Conservation (phyloP, 106 monocot genomes). For the Dendrobium nobile region DNA sequence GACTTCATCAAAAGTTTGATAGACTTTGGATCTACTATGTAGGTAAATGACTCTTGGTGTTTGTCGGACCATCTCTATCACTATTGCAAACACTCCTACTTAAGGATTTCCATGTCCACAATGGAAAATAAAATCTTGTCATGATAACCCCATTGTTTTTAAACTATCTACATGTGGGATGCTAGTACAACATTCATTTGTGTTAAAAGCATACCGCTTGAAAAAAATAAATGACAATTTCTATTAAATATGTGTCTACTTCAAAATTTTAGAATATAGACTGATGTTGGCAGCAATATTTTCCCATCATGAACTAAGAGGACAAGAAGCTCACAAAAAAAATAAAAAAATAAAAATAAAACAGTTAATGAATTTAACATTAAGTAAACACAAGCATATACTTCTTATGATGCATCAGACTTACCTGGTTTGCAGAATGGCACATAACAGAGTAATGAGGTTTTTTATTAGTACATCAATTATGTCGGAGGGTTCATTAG, state of each 20-base stretch:
- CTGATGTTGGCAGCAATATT: background rate
- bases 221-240: background rate
- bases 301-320: background rate
- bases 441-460: slow-evolving; percentile 80
- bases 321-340: background rate
- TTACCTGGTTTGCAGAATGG: slow-evolving; percentile 94
- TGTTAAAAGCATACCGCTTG: too few relatives aligned
- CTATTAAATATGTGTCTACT: background rate
- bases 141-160: background rate
- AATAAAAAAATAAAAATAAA: background rate
- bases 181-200: too few relatives aligned
- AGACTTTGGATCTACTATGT: too few relatives aligned
- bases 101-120: background rate
- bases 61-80: too few relatives aligned
- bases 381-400: background rate
- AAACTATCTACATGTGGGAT: too few relatives aligned
- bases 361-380: background rate
- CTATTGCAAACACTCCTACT: too few relatives aligned
- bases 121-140: background rate
- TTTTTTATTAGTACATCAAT: slow-evolving; percentile 80
- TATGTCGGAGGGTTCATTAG: slow-evolving; percentile 65
- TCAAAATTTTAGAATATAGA: background rate
- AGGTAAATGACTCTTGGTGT: too few relatives aligned
- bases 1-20: too few relatives aligned
- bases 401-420: background rate